Evolutionary conservation across 768 basidiomycete genomes (phyloP), one percentile per base, ranked within the genome.

Genomic region (Boletus eberwhitei): DNA sequence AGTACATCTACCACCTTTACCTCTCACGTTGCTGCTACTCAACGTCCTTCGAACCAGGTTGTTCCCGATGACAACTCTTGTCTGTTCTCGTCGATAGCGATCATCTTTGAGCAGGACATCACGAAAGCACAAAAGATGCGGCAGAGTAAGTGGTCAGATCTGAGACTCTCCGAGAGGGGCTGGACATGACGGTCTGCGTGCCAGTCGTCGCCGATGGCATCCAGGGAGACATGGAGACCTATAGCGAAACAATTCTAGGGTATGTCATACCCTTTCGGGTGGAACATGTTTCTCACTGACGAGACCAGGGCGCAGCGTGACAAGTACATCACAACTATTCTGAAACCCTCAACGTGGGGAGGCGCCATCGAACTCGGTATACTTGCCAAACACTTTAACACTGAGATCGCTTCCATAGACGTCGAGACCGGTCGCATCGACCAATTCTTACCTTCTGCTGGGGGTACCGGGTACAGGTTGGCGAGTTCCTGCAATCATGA

Each of bases 1-100:
- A 55, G 91, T 90, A 65, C 26, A 44, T 24, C 35, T 13, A 37
- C 43, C 35, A 35, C 43, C 44, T 24, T 34, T 22, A 0, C 41
- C 7, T 22, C 38, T 44, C 49, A 36, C 63, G 40, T 46, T 63
- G 35, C 58, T 34, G 43, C 58, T 36, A 19, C 26, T 48, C 1
- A 22, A 52, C 37, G 12, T 19, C n/a, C 8, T 7, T 16, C 21
- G 22, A 29, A 45, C 16, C 24, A 90, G 83, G 79, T 93, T 52
- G 92, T 96, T 17, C 95, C 94, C n/a, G 96, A 98, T 64, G 96
- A 98, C 73, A 98, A 98, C 64, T 90, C 93, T 2, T 98, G 96
- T 70, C 75, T 98, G 31, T 98, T 98, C 74, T 88, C 88, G 4
- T 85, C 93, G 3, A 77, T 92, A 42, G 91, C 90, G 16, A 74